phyloP scores from a whole-genome alignment of 2,329 filamentous ascomycete species.

The Xylaria sp. region DNA sequence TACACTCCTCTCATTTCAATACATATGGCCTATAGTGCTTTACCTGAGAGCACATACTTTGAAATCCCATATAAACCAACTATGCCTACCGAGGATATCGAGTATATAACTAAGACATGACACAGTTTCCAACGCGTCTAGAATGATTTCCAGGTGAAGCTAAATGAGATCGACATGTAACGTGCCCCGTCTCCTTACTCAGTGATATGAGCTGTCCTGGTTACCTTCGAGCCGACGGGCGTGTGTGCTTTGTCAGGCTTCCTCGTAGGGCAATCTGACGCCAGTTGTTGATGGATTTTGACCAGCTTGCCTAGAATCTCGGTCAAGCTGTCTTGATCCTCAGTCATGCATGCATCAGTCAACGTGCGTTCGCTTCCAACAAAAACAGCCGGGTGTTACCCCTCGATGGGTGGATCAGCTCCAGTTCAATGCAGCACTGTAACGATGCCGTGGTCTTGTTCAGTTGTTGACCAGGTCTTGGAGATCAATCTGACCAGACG shows the following conservation, averaged over 20 bases:
- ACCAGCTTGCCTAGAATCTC: conserved; percentile 26
- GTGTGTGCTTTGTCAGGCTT: conserved; percentile 18
- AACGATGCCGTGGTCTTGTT: conserved; percentile 23
- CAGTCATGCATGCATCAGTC: conserved; percentile 35
- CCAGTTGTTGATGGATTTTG: conserved; percentile 4
- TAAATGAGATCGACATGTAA: conserved; percentile 22
- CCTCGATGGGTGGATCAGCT: conserved; percentile 33
- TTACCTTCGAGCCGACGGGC: conserved; percentile 19
- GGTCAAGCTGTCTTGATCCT: conserved; percentile 35
- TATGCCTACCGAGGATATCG: background rate
- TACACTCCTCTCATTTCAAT: background rate
- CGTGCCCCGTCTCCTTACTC: background rate
- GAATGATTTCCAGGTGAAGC: conserved; percentile 12
- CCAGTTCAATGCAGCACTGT: conserved; percentile 24
- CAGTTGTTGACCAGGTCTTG: conserved; percentile 29
- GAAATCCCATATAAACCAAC: background rate
- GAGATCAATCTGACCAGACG: conserved; percentile 29
- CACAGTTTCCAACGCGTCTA: conserved; percentile 15
- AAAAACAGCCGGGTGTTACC: conserved; percentile 34
- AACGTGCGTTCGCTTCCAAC: conserved; percentile 37
- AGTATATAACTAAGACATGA: conserved; percentile 5
- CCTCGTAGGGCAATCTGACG: conserved; percentile 17
- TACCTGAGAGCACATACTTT: background rate
- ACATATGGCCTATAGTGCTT: background rate
- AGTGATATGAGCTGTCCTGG: background rate